Evolutionary conservation across 2,329 filamentous ascomycete genomes (phyloP).

Genomic region (Cylindrodendrum hubeiense): DNA sequence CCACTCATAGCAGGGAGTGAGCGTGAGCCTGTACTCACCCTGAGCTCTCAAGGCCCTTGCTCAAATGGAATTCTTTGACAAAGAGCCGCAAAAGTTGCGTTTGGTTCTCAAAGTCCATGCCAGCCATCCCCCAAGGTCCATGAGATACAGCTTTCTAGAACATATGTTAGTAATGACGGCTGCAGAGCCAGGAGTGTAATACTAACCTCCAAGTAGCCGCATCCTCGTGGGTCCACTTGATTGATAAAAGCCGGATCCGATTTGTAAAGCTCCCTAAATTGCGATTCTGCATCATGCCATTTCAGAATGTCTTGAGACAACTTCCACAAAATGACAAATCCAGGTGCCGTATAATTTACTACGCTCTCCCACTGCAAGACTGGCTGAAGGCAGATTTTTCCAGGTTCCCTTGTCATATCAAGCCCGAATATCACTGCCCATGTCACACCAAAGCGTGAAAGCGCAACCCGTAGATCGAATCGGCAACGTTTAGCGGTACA

Average conservation of each 20-base stretch:
- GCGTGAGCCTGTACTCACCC: background rate
- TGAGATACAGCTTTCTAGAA: background rate
- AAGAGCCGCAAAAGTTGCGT: background rate
- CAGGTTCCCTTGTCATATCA: background rate
- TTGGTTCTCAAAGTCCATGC: background rate
- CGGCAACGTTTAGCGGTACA: constrained; percentile 6
- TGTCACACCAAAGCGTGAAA: background rate
- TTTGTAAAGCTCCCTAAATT: background rate
- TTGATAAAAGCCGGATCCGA: constrained; percentile 4
- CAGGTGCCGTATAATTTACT: background rate
- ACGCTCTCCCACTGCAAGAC: constrained; percentile 8
- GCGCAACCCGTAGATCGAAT: background rate
- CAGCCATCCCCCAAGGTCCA: background rate
- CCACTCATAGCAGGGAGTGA: too few species aligned
- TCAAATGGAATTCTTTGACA: background rate
- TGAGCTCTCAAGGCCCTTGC: background rate
- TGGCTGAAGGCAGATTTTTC: constrained; percentile 11
- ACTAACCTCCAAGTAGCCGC: constrained; percentile 19
- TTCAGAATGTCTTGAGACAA: fast-evolving
- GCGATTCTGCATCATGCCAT: background rate
- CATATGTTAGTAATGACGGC: background rate
- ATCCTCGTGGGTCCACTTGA: background rate
- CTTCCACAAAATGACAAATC: background rate
- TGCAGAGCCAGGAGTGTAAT: fast-evolving
- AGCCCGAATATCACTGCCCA: background rate